A percentile compares a stretch with the other conserved stretches of the same genome.
phyloP scores from a whole-genome alignment of 2,329 filamentous ascomycete genomes.

The Cladophialophora exuberans region DNA sequence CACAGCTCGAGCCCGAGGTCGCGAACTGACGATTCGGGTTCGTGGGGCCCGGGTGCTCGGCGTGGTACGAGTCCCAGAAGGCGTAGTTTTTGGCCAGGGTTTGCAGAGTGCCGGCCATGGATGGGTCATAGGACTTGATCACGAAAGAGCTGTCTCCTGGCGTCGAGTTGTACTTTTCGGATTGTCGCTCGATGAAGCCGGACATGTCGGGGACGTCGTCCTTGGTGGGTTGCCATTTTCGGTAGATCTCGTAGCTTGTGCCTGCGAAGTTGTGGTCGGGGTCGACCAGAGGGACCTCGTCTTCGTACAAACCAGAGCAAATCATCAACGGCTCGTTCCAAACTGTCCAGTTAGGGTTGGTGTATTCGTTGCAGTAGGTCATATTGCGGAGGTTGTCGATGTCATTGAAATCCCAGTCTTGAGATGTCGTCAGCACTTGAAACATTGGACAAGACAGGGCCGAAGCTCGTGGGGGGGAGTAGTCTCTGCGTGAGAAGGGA shows the following conservation, averaged over 20 bases:
- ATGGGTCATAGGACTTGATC: conserved; percentile 24
- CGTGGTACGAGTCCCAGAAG: conserved; percentile 23
- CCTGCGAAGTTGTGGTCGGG: conserved; percentile 28
- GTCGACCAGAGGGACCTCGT: conserved; percentile 21
- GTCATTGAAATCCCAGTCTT: conserved; percentile 24
- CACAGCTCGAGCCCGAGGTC: conserved; percentile 21
- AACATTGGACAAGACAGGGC: too few relatives aligned
- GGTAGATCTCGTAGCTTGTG: conserved; percentile 27
- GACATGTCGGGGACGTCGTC: conserved; percentile 24
- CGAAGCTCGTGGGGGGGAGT: too few relatives aligned
- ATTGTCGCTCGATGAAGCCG: conserved; percentile 27
- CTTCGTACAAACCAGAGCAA: conserved; percentile 21
- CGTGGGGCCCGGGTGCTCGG: conserved; percentile 25
- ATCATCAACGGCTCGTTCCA: conserved; percentile 25
- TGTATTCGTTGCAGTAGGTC: conserved; percentile 24
- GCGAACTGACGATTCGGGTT: conserved; percentile 24
- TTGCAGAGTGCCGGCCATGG: conserved; percentile 11
- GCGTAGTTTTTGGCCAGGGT: conserved; percentile 26
- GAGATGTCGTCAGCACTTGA: neutral
- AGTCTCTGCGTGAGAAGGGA: too few relatives aligned
- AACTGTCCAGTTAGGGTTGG: conserved; percentile 29
- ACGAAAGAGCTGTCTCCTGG: conserved; percentile 25
- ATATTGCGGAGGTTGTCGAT: conserved; percentile 23
- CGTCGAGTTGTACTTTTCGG: conserved; percentile 25
- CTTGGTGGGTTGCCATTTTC: conserved; percentile 24